phyloP scores from a whole-genome alignment of 768 basidiomycete genomes.

The Phlegmacium glaucopus region DNA sequence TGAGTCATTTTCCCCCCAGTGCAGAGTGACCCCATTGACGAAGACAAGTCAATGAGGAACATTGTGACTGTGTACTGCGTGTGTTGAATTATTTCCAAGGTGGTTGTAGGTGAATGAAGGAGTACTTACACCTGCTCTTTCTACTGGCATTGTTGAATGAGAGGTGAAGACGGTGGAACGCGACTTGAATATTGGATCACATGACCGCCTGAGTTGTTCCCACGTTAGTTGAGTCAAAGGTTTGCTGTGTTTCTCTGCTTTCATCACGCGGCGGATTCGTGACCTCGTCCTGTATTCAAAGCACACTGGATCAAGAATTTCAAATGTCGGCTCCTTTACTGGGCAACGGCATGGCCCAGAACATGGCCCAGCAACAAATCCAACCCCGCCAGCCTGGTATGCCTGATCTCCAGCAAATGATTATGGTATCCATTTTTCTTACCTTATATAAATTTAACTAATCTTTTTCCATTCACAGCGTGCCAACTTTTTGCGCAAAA shows the following conservation, averaged over 20 bases:
- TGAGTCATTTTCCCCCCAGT: conserved; percentile 69
- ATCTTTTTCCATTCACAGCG: conserved; percentile 31
- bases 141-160: conserved; percentile 59
- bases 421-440: conserved; percentile 32
- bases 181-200: conserved; percentile 30
- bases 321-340: conserved; percentile 40
- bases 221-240: conserved; percentile 11
- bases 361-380: conserved; percentile 30
- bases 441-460: conserved; percentile 6
- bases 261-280: conserved; percentile 34
- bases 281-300: conserved; percentile 17
- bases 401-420: conserved; percentile 41
- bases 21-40: conserved; percentile 73
- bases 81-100: conserved; percentile 11
- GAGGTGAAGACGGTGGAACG: conserved; percentile 23
- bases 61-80: conserved; percentile 78
- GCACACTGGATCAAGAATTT: not conserved
- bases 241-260: conserved; percentile 16
- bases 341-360: conserved; percentile 33
- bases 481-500: conserved; percentile 45
- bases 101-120: not conserved
- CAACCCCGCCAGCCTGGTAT: conserved; percentile 27
- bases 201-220: conserved; percentile 19
- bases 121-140: conserved; percentile 70
- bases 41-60: conserved; percentile 87